Conservation (phyloP, 805 yeast genomes). For the Metschnikowia lachancei region DNA sequence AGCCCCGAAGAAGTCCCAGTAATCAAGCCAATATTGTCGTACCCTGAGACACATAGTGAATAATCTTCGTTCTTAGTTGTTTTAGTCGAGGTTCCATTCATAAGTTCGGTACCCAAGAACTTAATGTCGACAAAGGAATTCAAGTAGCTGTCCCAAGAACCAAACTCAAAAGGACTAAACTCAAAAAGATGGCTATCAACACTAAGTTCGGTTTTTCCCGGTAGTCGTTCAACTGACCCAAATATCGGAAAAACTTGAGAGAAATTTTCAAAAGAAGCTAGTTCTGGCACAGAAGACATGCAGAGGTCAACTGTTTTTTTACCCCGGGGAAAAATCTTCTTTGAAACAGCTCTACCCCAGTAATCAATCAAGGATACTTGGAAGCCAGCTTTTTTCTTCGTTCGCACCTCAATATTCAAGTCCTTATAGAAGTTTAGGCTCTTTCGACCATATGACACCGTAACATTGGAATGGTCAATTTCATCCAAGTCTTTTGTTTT, state of each 20-base stretch:
- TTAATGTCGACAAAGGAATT: conserved; percentile 48
- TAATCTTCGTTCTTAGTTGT: conserved; percentile 22
- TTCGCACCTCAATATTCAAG: conserved; percentile 52
- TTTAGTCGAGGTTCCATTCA: conserved; percentile 40
- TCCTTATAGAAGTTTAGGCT: conserved; percentile 43
- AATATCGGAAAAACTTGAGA: conserved; percentile 52
- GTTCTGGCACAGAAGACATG: conserved; percentile 32
- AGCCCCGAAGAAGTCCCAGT: conserved; percentile 64
- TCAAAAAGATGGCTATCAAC: conserved; percentile 50
- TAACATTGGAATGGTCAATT: neutral
- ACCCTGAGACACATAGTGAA: conserved; percentile 48
- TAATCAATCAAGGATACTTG: conserved; percentile 62
- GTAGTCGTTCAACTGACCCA: conserved; percentile 40
- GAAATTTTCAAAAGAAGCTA: conserved; percentile 35
- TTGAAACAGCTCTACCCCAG: conserved; percentile 62
- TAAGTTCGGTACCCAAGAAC: conserved; percentile 51
- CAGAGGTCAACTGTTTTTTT: conserved; percentile 37
- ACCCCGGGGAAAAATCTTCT: conserved; percentile 41
- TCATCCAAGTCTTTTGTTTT: conserved; percentile 1
- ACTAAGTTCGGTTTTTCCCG: conserved; percentile 28
- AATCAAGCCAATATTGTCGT: conserved; percentile 58
- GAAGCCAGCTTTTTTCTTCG: conserved; percentile 53
- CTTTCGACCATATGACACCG: conserved; percentile 3
- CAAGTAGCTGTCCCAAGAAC: conserved; percentile 57
- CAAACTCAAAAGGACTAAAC: conserved; percentile 64